phyloP scores from a whole-genome alignment of 345 rosid genomes.

The Pugionium dolabratum region DNA sequence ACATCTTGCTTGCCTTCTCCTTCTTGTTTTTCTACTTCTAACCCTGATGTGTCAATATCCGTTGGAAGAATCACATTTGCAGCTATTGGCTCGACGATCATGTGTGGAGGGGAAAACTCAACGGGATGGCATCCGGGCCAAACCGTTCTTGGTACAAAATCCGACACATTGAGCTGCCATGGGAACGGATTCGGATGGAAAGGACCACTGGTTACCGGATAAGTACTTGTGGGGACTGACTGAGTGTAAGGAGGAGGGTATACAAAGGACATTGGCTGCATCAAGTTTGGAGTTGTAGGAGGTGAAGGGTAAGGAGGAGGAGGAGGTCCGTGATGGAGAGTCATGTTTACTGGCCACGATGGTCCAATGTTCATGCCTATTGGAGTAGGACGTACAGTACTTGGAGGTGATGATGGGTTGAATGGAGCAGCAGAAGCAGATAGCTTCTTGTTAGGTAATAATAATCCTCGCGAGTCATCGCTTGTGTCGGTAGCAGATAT shows the following conservation, averaged over 20 bases:
- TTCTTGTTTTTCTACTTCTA: slow-evolving; percentile 43
- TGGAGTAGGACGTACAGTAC: slow-evolving; percentile 61
- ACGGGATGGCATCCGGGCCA: slow-evolving; percentile 73
- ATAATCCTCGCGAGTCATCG: slow-evolving; percentile 45
- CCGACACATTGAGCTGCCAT: slow-evolving; percentile 77
- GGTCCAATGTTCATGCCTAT: slow-evolving; percentile 63
- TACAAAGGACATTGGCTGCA: slow-evolving; percentile 79
- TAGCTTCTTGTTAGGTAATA: slow-evolving; percentile 64
- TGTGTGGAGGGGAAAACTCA: slow-evolving; percentile 69
- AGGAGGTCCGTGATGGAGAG: slow-evolving; percentile 74
- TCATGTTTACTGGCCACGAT: slow-evolving; percentile 85
- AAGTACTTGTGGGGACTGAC: slow-evolving; percentile 63
- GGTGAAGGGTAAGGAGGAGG: slow-evolving; percentile 67
- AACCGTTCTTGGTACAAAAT: slow-evolving; percentile 66
- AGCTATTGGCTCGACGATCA: slow-evolving; percentile 59
- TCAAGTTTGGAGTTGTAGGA: slow-evolving; percentile 85
- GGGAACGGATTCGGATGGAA: slow-evolving; percentile 84
- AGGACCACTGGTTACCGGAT: slow-evolving; percentile 68
- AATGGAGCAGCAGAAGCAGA: slow-evolving; percentile 98
- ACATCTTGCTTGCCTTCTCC: slow-evolving; percentile 42
- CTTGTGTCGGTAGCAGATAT: slow-evolving; percentile 43
- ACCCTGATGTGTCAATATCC: slow-evolving; percentile 48
- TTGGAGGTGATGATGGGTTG: slow-evolving; percentile 63
- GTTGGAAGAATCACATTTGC: slow-evolving; percentile 51
- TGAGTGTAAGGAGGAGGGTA: slow-evolving; percentile 82